A percentile compares a stretch with the other conserved stretches of the same genome.
phyloP scores from a whole-genome alignment of 2,329 filamentous ascomycete genomes.

The Teratosphaeria zuluensis region DNA sequence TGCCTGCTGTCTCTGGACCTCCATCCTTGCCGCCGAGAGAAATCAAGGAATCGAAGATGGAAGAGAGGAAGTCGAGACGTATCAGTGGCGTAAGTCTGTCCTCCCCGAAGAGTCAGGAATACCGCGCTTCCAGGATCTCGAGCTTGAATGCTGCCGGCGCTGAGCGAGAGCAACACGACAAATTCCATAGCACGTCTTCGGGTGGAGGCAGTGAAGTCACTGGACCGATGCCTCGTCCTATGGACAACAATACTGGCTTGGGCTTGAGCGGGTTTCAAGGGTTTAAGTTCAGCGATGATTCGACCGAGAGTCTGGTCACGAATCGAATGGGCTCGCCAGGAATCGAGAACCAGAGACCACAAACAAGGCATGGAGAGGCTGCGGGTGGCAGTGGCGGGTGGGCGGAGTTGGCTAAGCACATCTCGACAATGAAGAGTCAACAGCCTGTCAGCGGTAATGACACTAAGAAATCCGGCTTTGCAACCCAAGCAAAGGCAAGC shows the following conservation, averaged over 20 bases:
- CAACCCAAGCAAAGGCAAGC: background rate
- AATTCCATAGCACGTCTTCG: background rate
- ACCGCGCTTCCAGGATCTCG: background rate
- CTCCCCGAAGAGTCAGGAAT: background rate
- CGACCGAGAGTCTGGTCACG: conserved; percentile 2
- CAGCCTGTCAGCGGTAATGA: background rate
- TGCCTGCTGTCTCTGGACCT: conserved; percentile 4
- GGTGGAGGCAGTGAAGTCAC: background rate
- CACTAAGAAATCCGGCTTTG: background rate
- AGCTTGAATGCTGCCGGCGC: background rate
- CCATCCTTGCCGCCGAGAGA: conserved; percentile 5
- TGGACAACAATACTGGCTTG: background rate
- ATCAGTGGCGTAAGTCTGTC: background rate
- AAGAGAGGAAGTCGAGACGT: background rate
- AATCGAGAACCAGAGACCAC: background rate
- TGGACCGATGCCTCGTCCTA: background rate
- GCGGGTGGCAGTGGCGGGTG: conserved; percentile 1
- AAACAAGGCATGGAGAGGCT: conserved; percentile 6
- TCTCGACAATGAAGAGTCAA: background rate
- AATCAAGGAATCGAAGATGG: background rate
- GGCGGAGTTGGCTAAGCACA: conserved; percentile 2
- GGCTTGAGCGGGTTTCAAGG: conserved; percentile 9
- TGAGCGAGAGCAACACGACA: background rate
- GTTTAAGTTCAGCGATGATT: conserved; percentile 10
- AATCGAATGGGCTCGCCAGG: conserved; percentile 4